phyloP scores from a whole-genome alignment of 2,329 filamentous ascomycete genomes.

The Xylaria sp. region DNA sequence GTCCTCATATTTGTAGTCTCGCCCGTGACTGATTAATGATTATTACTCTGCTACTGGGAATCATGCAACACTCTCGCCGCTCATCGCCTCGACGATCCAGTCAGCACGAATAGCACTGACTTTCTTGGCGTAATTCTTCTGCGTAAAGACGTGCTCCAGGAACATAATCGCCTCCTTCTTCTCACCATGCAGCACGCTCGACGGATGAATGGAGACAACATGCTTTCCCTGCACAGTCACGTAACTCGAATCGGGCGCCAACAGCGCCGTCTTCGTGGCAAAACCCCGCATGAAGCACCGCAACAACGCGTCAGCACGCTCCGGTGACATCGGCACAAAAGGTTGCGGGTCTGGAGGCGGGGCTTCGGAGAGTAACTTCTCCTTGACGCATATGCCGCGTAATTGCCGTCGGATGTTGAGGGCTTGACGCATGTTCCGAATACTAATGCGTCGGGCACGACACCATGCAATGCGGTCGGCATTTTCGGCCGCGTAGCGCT shows the following conservation, averaged over 20 bases:
- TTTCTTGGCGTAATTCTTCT: slow-evolving; percentile 62
- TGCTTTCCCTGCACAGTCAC: slow-evolving; percentile 56
- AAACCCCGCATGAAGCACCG: slow-evolving; percentile 61
- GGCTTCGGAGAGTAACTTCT: slow-evolving; percentile 44
- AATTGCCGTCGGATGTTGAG: slow-evolving; percentile 58
- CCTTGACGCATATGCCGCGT: slow-evolving; percentile 49
- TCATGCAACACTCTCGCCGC: slow-evolving; percentile 9
- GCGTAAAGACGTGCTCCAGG: slow-evolving; percentile 60
- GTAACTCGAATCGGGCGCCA: slow-evolving; percentile 57
- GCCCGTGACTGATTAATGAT: not conserved
- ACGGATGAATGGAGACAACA: slow-evolving; percentile 56
- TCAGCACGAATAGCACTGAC: slow-evolving; percentile 56
- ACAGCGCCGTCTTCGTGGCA: slow-evolving; percentile 53
- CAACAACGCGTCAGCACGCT: slow-evolving; percentile 49
- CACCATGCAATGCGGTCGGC: slow-evolving; percentile 54
- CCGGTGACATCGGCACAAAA: slow-evolving; percentile 50
- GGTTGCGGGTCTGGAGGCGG: slow-evolving; percentile 50
- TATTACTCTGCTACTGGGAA: not conserved
- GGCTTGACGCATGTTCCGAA: slow-evolving; percentile 57
- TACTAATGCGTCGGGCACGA: slow-evolving; percentile 50
- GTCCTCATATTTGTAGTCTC: not conserved
- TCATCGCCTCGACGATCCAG: slow-evolving; percentile 51
- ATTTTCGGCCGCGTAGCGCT: slow-evolving; percentile 54
- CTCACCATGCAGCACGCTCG: slow-evolving; percentile 56
- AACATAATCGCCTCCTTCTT: slow-evolving; percentile 66